Evolutionary conservation across 2,329 filamentous ascomycete genomes (phyloP).

Genomic region (Dothistroma septosporum): DNA sequence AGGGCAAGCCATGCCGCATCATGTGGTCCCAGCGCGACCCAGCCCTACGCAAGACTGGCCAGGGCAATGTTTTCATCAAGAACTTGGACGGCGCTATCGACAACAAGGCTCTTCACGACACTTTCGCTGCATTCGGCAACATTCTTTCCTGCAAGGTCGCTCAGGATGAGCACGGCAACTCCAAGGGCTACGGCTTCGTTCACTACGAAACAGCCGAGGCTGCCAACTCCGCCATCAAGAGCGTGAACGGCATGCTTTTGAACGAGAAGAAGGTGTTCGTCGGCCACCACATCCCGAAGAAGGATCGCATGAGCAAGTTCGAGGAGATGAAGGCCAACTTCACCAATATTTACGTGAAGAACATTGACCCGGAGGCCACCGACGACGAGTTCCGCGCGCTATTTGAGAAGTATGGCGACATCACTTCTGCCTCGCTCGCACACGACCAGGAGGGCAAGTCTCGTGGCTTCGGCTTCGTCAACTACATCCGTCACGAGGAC

Average conservation of each 20-base stretch:
- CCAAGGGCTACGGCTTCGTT: conserved; percentile 98
- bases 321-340: conserved; percentile 99
- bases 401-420: conserved; percentile 87
- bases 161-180: conserved; percentile 92
- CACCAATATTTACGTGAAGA: conserved; percentile 99
- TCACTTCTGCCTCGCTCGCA: conserved; percentile 91
- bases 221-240: conserved; percentile 95
- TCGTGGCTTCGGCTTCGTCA: conserved; percentile 91
- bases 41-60: conserved; percentile 96
- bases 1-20: conserved; percentile 97
- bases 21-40: conserved; percentile 99
- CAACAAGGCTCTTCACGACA: conserved; percentile 99
- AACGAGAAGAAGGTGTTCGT: conserved; percentile 99
- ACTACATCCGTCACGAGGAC: conserved; percentile 86
- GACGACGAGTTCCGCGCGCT: conserved; percentile 93
- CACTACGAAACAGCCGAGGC: conserved; percentile 99
- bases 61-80: conserved; percentile 99
- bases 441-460: conserved; percentile 96
- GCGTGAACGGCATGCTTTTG: conserved; percentile 98
- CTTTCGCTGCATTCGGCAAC: conserved; percentile 97
- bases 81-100: conserved; percentile 98
- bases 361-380: conserved; percentile 76
- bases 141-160: conserved; percentile 99
- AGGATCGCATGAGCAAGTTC: conserved; percentile 99
- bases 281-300: conserved; percentile 98